phyloP scores from a whole-genome alignment of 768 basidiomycete genomes.

The Termitomyces titanicus region DNA sequence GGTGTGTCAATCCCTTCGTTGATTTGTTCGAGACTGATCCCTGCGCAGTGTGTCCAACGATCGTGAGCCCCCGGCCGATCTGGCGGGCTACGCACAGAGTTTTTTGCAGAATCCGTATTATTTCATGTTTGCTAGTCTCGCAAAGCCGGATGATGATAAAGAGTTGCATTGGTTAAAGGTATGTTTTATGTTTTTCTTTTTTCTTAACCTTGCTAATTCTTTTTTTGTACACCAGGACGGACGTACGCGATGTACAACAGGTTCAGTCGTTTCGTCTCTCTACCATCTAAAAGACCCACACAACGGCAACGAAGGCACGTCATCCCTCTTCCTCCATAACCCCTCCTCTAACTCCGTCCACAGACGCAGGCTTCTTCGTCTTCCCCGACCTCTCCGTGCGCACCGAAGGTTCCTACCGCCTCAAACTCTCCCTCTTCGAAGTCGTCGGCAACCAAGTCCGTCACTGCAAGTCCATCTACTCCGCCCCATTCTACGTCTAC shows the following conservation, averaged over 20 bases:
- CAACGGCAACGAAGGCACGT: constrained; percentile 42
- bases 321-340: not conserved
- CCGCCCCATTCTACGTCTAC: constrained; percentile 89
- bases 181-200: constrained; percentile 3
- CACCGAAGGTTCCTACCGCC: constrained; percentile 86
- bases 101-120: constrained; percentile 92
- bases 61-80: constrained; percentile 22
- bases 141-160: constrained; percentile 83
- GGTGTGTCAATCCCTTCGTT: too few species aligned
- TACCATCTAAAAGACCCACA: constrained; percentile 85
- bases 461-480: constrained; percentile 88
- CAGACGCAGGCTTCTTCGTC: constrained; percentile 91
- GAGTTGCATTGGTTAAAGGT: constrained; percentile 85
- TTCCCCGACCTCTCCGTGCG: constrained; percentile 93
- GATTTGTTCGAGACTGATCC: too few species aligned
- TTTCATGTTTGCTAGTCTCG: constrained; percentile 92
- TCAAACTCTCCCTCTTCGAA: constrained; percentile 76
- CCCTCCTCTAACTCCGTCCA: constrained; percentile 22
- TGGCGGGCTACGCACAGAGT: constrained; percentile 45
- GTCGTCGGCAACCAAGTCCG: constrained; percentile 86
- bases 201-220: not conserved
- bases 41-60: not conserved
- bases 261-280: constrained; percentile 83
- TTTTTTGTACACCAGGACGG: constrained; percentile 64
- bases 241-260: constrained; percentile 87